Percentiles rank a stretch among this genome's conserved stretches.
Evolutionary conservation across 2,329 filamentous ascomycete species (phyloP).

Genomic region (Penicillium concentricum): DNA sequence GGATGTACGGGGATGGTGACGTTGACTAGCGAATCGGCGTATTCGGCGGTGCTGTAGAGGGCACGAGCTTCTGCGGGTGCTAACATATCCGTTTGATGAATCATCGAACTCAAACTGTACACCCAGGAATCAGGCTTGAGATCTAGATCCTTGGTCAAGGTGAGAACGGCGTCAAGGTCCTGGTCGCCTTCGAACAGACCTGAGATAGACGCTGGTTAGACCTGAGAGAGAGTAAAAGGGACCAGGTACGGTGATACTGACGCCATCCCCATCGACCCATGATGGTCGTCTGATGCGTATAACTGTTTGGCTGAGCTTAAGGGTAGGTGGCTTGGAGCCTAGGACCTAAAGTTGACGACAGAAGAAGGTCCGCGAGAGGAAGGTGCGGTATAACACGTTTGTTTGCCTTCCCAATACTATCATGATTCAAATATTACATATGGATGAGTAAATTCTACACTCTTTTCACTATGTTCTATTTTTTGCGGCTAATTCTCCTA

Average conservation of each 20-base stretch:
- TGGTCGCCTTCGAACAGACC: not conserved
- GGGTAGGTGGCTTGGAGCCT: not conserved
- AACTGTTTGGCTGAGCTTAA: not conserved
- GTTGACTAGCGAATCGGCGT: not conserved
- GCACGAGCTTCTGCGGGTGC: not conserved
- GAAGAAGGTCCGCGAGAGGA: not conserved
- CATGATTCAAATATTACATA: too few species aligned
- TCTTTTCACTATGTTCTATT: too few species aligned
- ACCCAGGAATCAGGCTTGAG: not conserved
- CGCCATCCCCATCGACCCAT: constrained; percentile 6
- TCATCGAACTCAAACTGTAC: not conserved
- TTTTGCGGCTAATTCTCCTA: not conserved
- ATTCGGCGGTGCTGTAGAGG: not conserved
- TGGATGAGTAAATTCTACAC: too few species aligned
- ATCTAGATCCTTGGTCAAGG: not conserved
- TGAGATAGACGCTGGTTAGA: not conserved
- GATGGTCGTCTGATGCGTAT: not conserved
- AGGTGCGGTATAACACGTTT: not conserved
- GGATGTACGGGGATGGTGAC: not conserved
- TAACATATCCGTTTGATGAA: not conserved
- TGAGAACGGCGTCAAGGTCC: not conserved
- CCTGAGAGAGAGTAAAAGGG: not conserved
- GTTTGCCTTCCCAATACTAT: not conserved
- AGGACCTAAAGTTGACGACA: not conserved
- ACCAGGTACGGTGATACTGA: not conserved